Conservation (phyloP, 441 rosid species). For the Theobroma grandiflorum region DNA sequence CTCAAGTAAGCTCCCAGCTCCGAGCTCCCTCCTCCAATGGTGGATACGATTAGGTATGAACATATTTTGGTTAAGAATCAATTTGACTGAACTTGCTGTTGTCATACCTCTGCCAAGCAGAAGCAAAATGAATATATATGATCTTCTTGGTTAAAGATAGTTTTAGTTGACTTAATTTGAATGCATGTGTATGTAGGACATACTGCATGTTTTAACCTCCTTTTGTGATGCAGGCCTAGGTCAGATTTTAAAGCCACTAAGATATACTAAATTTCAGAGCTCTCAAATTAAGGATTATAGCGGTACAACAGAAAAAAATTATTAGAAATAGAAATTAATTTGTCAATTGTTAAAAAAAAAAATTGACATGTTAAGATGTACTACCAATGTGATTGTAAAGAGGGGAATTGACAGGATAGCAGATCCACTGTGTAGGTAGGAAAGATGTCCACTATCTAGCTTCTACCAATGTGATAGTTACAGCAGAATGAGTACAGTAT, state of each 20-base stretch:
- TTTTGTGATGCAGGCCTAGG: background rate
- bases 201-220: background rate
- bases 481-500: background rate
- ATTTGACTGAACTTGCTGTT: too few species aligned
- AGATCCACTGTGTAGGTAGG: background rate
- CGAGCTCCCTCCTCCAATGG: too few species aligned
- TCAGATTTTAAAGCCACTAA: background rate
- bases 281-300: background rate
- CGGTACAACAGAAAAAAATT: too few species aligned
- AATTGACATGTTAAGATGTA: background rate
- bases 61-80: too few species aligned
- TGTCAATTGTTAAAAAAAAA: background rate
- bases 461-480: background rate
- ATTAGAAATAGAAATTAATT: background rate
- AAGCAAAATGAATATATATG: too few species aligned
- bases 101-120: too few species aligned
- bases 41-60: too few species aligned
- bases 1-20: too few species aligned
- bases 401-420: background rate
- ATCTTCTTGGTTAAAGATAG: too few species aligned
- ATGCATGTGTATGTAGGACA: too few species aligned
- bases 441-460: background rate
- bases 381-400: background rate
- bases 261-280: background rate
- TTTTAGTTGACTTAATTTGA: too few species aligned